These are phyloP conservation scores for Globisporangium iwayamae DNA, from an alignment of 352 stramenopile species.

Conservation along the genomic window DNA sequence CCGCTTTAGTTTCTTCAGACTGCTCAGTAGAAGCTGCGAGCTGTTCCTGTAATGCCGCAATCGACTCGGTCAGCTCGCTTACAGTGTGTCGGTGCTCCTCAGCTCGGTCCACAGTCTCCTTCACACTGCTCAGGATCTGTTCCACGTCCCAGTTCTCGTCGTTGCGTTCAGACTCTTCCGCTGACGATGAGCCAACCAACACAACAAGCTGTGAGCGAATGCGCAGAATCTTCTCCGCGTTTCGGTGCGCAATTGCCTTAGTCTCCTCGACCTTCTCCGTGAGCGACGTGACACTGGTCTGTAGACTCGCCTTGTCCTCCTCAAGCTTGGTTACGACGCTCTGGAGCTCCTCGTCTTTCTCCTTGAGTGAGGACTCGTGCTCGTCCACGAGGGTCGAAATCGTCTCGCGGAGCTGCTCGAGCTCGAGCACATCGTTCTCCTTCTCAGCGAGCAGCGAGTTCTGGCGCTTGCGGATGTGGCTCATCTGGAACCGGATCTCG, in stretches of 20 bases:
- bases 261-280: constrained; percentile 23
- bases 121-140: constrained; percentile 8
- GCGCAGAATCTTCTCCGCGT: constrained; percentile 3
- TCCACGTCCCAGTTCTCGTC: constrained; percentile 1
- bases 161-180: not conserved
- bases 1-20: not conserved
- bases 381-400: constrained; percentile 15
- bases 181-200: constrained; percentile 3
- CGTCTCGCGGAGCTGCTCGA: constrained; percentile 18
- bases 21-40: not conserved
- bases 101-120: constrained; percentile 6
- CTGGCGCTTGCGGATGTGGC: constrained; percentile 21
- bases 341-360: constrained; percentile 9
- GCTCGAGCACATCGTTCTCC: constrained; percentile 17
- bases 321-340: not conserved
- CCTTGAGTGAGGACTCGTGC: constrained; percentile 7
- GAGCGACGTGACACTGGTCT: constrained; percentile 20
- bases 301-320: constrained; percentile 10
- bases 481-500: constrained; percentile 21
- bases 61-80: constrained; percentile 8
- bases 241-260: constrained; percentile 20
- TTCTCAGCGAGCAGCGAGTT: constrained; percentile 19
- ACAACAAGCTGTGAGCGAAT: constrained; percentile 23
- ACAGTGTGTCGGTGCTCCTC: constrained; percentile 11
- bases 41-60: constrained; percentile 12